Conservation (phyloP, 23 red algal species). For the Gracilaria domingensis region DNA sequence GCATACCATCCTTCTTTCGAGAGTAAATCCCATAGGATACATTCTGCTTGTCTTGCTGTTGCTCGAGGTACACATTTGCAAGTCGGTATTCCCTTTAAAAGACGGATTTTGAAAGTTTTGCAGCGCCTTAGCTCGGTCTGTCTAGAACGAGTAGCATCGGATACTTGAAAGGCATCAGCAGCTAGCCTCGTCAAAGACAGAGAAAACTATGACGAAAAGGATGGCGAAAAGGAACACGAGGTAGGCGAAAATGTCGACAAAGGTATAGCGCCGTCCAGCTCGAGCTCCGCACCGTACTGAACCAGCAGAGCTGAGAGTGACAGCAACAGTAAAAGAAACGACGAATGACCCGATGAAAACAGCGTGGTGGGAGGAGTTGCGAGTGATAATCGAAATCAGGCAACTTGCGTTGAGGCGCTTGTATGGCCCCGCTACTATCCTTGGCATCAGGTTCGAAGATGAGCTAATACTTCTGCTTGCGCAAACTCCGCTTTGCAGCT, state of each 20-base stretch:
- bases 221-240: background rate
- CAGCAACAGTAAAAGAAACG: background rate
- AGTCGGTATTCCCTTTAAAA: background rate
- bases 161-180: conserved; percentile 17
- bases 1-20: no score
- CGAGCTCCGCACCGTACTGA: conserved; percentile 3
- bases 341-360: background rate
- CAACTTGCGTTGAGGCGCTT: no score
- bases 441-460: no score
- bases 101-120: conserved; percentile 19
- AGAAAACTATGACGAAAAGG: background rate
- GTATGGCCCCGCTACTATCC: no score
- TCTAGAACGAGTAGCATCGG: background rate
- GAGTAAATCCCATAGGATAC: no score
- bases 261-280: conserved; percentile 17
- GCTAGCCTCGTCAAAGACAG: background rate
- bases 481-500: no score
- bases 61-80: background rate
- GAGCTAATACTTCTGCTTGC: no score
- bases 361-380: conserved; percentile 23
- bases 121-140: conserved; percentile 23
- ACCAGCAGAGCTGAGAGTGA: background rate
- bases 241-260: background rate
- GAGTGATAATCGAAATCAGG: no score
- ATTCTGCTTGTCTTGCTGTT: conserved; percentile 1